Evolutionary conservation across 345 rosid genomes (phyloP), one percentile per base, ranked within the genome.

Genomic region (Melastoma malabathricum): DNA sequence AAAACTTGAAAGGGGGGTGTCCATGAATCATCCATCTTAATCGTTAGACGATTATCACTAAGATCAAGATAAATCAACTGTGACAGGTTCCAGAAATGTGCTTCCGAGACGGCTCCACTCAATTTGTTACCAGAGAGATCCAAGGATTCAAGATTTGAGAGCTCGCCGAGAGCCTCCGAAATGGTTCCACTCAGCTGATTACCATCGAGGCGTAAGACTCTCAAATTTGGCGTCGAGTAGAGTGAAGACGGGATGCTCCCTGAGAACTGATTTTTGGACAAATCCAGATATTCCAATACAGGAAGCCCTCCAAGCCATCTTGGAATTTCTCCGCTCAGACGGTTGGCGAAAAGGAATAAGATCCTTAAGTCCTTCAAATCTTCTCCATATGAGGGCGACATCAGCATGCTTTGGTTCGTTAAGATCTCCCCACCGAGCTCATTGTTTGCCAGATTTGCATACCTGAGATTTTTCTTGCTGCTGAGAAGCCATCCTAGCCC

Each of bases 391-490:
- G 0, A 4, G 41, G 17, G 17, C 0, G 44, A 25, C 15, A 0
- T 0, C 20, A 23, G 25, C 23, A 43, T 16, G n/a, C 8, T 19
- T 25, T 25, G 0, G 41, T 18, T 14, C 20, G 16, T 10, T 10
- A 3, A 43, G 4, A 18, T 34, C 1, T 16, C 56, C 1, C 19
- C 56, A 1, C 13, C 15, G 43, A 52, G n/a, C 43, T 2, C 0
- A 0, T 52, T 52, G 8, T 0, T 0, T 6, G 2, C 0, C 16
- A 52, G 8, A 1, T 0, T 0, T 19, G 41, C 23, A 0, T n/a
- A 10, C 56, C 19, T 1, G 12, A 39, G 56, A 15, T 27, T 9
- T 0, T 10, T 1, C 0, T 17, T 0, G 5, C 38, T 18, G 23
- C 18, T 52, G 4, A 52, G n/a, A 48, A 55, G 22, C 2, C 15